A percentile compares a stretch with the other conserved stretches of the same genome.
Evolutionary conservation across 23 red algal genomes (phyloP).

Genomic region (Gracilaria gracilis): DNA sequence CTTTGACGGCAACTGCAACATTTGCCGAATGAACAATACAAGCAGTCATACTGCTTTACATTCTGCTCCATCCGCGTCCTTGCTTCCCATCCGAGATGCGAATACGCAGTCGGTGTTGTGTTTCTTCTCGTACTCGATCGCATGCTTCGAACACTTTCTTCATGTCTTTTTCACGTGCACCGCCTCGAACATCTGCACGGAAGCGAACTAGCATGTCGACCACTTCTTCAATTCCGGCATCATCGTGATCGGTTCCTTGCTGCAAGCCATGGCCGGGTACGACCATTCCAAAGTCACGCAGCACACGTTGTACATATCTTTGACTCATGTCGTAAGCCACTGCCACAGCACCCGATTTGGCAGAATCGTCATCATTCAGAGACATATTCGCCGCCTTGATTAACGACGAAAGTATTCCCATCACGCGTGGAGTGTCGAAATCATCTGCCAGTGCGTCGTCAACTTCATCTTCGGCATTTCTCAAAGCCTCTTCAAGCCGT

Average conservation of each 20-base stretch:
- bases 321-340: conserved; percentile 40
- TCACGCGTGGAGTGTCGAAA: conserved; percentile 60
- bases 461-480: conserved; percentile 8
- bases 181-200: conserved; percentile 22
- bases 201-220: conserved; percentile 46
- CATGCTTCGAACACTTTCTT: conserved; percentile 29
- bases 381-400: conserved; percentile 31
- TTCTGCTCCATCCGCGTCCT: conserved; percentile 29
- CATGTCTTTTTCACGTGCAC: conserved; percentile 55
- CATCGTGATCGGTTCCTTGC: background rate
- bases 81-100: conserved; percentile 47
- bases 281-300: conserved; percentile 23
- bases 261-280: background rate
- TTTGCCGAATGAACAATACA: conserved; percentile 11
- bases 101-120: conserved; percentile 22
- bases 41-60: background rate
- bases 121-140: conserved; percentile 40
- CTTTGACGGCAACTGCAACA: conserved; percentile 16
- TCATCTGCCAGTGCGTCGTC: conserved; percentile 62
- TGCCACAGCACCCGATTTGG: conserved; percentile 48
- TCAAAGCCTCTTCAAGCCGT: conserved; percentile 2
- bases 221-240: background rate
- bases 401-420: conserved; percentile 30
- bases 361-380: conserved; percentile 29
- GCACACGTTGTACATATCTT: conserved; percentile 3